Conservation (phyloP, 805 yeast genomes). For the Helenozyma baotianmanensis region DNA sequence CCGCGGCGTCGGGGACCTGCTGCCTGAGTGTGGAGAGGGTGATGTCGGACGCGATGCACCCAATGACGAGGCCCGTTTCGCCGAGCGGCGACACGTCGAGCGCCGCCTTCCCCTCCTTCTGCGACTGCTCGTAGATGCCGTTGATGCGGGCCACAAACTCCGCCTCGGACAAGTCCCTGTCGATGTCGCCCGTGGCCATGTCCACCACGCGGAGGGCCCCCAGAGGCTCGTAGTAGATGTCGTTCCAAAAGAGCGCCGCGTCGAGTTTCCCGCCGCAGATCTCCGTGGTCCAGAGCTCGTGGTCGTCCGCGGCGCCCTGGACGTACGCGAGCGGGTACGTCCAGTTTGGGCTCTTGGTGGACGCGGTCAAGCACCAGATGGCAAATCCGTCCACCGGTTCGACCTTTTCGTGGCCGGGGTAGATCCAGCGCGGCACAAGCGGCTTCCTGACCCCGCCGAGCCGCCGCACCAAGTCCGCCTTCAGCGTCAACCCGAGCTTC, state of each 20-base stretch:
- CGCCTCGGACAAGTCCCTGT: constrained; percentile 20
- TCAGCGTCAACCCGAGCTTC: constrained; percentile 36
- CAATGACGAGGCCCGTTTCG: constrained; percentile 26
- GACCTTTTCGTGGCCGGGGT: constrained; percentile 41
- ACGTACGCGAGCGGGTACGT: constrained; percentile 45
- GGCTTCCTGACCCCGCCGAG: constrained; percentile 36
- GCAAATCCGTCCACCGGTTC: constrained; percentile 6
- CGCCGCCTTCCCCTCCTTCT: neutral
- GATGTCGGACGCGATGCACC: constrained; percentile 18
- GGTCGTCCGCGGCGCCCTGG: constrained; percentile 95
- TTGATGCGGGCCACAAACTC: constrained; percentile 19
- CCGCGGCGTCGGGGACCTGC: constrained; percentile 1
- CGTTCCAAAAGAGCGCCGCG: constrained; percentile 55
- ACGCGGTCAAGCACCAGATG: constrained; percentile 14
- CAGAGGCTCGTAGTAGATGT: constrained; percentile 11
- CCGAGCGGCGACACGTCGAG: constrained; percentile 13
- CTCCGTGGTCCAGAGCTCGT: constrained; percentile 67
- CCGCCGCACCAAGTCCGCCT: constrained; percentile 22
- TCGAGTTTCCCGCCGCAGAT: constrained; percentile 44
- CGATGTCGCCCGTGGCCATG: constrained; percentile 16
- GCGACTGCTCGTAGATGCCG: constrained; percentile 5
- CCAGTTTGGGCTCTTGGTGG: constrained; percentile 7
- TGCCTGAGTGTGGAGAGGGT: constrained; percentile 5
- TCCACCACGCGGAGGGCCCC: constrained; percentile 17
- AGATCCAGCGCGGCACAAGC: constrained; percentile 64